These are phyloP conservation scores for Chrysosporium queenslandicum DNA, from an alignment of 2,329 filamentous ascomycete genomes.

Conservation along the genomic window DNA sequence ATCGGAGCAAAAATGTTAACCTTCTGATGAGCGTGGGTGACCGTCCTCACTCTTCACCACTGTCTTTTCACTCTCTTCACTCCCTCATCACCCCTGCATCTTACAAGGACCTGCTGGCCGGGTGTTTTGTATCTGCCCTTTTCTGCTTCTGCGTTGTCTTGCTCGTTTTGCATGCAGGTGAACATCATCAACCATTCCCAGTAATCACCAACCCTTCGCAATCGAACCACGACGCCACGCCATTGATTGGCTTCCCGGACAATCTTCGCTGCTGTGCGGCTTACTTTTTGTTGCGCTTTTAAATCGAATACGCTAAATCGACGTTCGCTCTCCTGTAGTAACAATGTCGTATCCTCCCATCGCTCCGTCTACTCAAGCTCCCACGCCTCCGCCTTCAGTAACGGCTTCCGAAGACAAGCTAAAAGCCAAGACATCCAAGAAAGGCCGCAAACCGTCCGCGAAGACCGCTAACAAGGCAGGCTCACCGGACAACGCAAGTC, in stretches of 20 bases:
- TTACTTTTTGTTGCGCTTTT: neutral
- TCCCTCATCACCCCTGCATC: neutral
- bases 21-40: constrained; percentile 3
- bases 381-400: constrained; percentile 11
- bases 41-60: constrained; percentile 6
- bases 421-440: constrained; percentile 13
- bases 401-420: constrained; percentile 11
- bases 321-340: neutral
- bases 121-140: neutral
- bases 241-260: constrained; percentile 9
- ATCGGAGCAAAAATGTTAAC: constrained; percentile 15
- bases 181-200: neutral
- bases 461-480: constrained; percentile 10
- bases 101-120: neutral
- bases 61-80: neutral
- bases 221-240: constrained; percentile 3
- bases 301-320: neutral
- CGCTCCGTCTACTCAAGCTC: constrained; percentile 17
- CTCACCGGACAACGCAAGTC: neutral
- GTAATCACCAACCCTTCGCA: neutral
- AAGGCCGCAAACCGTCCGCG: constrained; percentile 10
- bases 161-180: neutral
- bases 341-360: constrained; percentile 19
- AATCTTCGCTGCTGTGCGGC: constrained; percentile 11
- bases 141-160: neutral